A percentile compares a stretch with the other conserved stretches of the same genome.
Conservation (phyloP, 148 eudicot genomes). For the Mesembryanthemum crystallinum region DNA sequence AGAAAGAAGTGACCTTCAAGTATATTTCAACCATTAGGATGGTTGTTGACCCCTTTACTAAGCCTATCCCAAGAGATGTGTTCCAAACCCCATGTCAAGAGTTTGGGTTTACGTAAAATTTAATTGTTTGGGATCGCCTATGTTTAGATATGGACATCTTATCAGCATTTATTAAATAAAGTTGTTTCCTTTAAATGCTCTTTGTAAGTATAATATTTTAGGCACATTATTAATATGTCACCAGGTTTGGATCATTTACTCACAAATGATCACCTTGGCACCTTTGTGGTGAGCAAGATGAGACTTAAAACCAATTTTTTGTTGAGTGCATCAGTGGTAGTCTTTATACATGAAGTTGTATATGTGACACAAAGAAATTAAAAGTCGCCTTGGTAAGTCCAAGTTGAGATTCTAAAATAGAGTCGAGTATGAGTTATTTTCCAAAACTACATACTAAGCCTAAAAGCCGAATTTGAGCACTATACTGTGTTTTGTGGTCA, state of each 20-base stretch:
- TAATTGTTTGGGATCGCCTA: background rate
- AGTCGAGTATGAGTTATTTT: no score
- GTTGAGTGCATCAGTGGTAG: no score
- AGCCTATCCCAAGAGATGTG: background rate
- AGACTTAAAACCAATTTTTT: no score
- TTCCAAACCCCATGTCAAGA: background rate
- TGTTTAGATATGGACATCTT: background rate
- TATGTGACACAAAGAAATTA: no score
- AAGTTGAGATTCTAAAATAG: no score
- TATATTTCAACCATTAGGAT: background rate
- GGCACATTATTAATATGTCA: background rate
- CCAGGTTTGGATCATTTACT: background rate
- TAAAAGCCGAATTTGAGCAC: no score
- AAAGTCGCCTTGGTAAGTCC: no score
- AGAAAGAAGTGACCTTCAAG: background rate
- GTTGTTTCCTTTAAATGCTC: background rate
- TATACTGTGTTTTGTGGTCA: no score
- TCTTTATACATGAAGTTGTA: no score
- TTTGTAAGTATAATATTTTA: background rate
- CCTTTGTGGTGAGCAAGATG: no score
- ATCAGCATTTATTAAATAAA: background rate
- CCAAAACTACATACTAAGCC: no score
- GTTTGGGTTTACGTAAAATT: background rate
- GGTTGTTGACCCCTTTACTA: background rate
- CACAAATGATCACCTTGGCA: background rate